Percentiles rank a stretch among this genome's conserved stretches.
Conservation (phyloP, 169 alveolate genomes). For the Plasmodium knowlesi region DNA sequence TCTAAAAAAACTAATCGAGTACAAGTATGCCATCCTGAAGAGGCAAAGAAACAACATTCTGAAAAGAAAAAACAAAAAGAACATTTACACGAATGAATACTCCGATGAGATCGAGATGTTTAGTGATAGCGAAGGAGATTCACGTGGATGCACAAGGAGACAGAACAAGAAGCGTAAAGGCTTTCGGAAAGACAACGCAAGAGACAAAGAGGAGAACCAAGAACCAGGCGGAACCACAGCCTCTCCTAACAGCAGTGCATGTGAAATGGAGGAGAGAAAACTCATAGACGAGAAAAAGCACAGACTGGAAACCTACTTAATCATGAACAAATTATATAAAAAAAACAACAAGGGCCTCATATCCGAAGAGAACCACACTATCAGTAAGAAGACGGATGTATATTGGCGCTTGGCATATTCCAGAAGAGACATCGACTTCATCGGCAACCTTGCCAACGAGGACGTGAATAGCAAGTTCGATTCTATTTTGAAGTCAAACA, state of each 20-base stretch:
- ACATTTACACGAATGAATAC: slow-evolving; percentile 30
- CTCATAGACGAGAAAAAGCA: slow-evolving; percentile 43
- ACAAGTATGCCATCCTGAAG: slow-evolving; percentile 37
- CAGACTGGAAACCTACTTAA: slow-evolving; percentile 38
- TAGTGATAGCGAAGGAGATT: slow-evolving; percentile 22
- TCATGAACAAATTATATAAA: slow-evolving; percentile 57
- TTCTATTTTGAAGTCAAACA: background rate
- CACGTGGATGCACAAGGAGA: background rate
- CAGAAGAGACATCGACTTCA: slow-evolving; percentile 10
- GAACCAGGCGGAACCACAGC: background rate
- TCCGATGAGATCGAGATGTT: slow-evolving; percentile 66
- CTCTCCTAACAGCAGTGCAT: background rate
- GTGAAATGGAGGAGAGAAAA: slow-evolving; percentile 1
- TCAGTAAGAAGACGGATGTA: slow-evolving; percentile 44
- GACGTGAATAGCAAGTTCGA: slow-evolving; percentile 16
- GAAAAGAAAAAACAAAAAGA: slow-evolving; percentile 40
- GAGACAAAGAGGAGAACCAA: background rate
- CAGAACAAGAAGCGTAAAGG: background rate
- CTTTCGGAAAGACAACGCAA: background rate
- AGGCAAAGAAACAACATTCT: slow-evolving; percentile 23
- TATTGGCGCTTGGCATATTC: slow-evolving; percentile 68
- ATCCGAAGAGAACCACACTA: slow-evolving; percentile 43
- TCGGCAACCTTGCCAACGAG: slow-evolving; percentile 4
- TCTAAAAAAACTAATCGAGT: slow-evolving; percentile 44
- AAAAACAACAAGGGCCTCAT: slow-evolving; percentile 30